Evolutionary conservation across 2,329 filamentous ascomycete species (phyloP), one percentile per base, ranked within the genome.

Genomic region (Orbilia blumenaviensis): DNA sequence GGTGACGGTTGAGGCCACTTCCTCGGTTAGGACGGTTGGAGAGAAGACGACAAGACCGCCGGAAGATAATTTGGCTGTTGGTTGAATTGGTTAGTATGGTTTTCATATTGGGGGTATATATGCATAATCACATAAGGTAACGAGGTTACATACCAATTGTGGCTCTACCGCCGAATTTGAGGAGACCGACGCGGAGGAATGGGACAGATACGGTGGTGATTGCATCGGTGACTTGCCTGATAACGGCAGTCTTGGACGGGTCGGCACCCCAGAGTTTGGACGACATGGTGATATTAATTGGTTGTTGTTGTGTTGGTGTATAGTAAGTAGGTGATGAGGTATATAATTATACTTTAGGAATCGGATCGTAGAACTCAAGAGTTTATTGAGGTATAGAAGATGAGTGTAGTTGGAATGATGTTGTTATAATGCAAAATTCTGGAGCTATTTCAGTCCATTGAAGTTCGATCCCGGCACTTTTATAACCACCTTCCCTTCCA

Each of bases 21-120:
- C 89, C 2, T 90, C 87, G 2, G 94, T 98, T 67, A 97, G 87
- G 12, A 91, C 91, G 18, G 95, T 92, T 16, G 95, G 95, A 0
- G 93, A 97, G 87, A 97, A 97, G 82, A 97, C 90, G 79, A 93
- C 92, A 42, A 98, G 88, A 50, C 88, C 85, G 68, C 93, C 93
- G 8, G 89, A 90, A 71, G 89, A 87, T 79, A 99, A 88, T 79
- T 90, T 91, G 74, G 96, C 93, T 93, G 78, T 63, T 60, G 77
- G n/a, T 69, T 75, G 68, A 38, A 56, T 67, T 3, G 23, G 64
- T 58, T 48, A 29, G 78, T 29, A 1, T 41, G 12, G 48, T 41
- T 42, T 60, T 46, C 14, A 0, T 36, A 18, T 46, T 27, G 50
- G 7, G 27, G 25, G 9, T 12, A 36, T 25, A 16, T 21, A 34